Evolutionary conservation across 352 stramenopile species (phyloP), one percentile per base, ranked within the genome.

Genomic region (Phytopythium vexans): DNA sequence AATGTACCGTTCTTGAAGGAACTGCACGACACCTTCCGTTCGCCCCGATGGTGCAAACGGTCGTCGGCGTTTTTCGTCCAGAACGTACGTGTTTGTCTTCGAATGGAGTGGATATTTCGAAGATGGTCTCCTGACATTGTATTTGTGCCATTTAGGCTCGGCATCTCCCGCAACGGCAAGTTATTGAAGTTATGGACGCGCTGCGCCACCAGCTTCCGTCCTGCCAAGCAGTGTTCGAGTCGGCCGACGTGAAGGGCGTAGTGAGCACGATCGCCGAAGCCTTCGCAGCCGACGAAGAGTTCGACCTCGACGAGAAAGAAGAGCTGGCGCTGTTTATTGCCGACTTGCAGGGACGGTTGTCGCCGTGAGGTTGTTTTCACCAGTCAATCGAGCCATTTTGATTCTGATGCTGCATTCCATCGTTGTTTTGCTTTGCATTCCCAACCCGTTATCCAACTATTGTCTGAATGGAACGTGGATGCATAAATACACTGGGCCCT

Each of bases 121-220:
- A 58, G 12, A n/a, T n/a, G 54, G 41, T 45, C 12, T 42, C 4
- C 31, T 46, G 31, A 41, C 5, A 32, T 50, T 21, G 56, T 52
- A 46, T 16, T 48, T 52, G 36, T 14, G 42, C 41, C 6, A 40
- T 38, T 10, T 49, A 89, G 76, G 68, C 59, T 1, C 32, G 56
- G 7, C 60, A 70, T 42, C 55, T 88, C 34, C 63, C 54, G 48
- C 54, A 74, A 32, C 74, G 69, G 11, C 70, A 87, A 38, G 56
- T 68, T 8, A 60, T 84, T 35, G 76, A 92, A 58, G 55, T 82
- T 1, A 66, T 92, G 45, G 66, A 80, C 10, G 72, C 71, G 4
- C 86, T 89, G 72, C 56, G 60, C 6, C 68, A 81, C 48, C 82
- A 92, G 53, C 61, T 92, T 11, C 75, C 82, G 37, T 50, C 50